Conservation (phyloP, 495 filamentous ascomycete species). For the Paragyromitra xinjiangensis region DNA sequence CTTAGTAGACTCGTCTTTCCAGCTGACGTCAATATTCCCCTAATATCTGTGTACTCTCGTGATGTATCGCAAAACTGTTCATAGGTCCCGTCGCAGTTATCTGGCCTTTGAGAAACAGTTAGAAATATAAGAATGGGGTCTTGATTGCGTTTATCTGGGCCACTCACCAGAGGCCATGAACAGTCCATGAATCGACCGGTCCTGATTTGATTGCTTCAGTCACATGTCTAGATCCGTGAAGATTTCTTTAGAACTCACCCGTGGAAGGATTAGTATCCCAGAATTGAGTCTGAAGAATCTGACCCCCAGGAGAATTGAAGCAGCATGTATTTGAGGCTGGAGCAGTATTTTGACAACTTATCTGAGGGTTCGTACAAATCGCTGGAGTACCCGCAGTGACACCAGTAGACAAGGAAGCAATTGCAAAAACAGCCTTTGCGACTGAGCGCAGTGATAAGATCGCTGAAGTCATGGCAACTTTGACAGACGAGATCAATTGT, state of each 20-base stretch:
- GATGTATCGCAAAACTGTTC: conserved; percentile 74
- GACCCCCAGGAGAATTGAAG: conserved; percentile 82
- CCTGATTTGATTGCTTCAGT: conserved; percentile 14
- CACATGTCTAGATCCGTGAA: background rate
- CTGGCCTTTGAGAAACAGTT: conserved; percentile 64
- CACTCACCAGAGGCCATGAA: conserved; percentile 78
- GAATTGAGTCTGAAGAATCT: conserved; percentile 83
- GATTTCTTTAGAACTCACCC: conserved; percentile 57
- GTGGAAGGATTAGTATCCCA: conserved; percentile 80
- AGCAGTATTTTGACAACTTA: conserved; percentile 30
- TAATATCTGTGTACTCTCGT: conserved; percentile 76
- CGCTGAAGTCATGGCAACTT: conserved; percentile 16
- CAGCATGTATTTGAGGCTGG: conserved; percentile 71
- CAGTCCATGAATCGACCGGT: conserved; percentile 80
- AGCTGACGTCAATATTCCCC: conserved; percentile 69
- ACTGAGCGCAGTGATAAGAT: conserved; percentile 12
- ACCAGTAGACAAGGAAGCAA: conserved; percentile 26
- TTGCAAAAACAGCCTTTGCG: conserved; percentile 30
- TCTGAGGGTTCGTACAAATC: conserved; percentile 26
- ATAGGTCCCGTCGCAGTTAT: conserved; percentile 83
- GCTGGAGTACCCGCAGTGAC: conserved; percentile 33
- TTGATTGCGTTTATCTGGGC: background rate
- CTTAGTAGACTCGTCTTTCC: conserved; percentile 70
- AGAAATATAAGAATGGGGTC: background rate
- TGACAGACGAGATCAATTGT: background rate